Conservation (phyloP, 495 filamentous ascomycete species). For the Hyaloscypha bicolor region DNA sequence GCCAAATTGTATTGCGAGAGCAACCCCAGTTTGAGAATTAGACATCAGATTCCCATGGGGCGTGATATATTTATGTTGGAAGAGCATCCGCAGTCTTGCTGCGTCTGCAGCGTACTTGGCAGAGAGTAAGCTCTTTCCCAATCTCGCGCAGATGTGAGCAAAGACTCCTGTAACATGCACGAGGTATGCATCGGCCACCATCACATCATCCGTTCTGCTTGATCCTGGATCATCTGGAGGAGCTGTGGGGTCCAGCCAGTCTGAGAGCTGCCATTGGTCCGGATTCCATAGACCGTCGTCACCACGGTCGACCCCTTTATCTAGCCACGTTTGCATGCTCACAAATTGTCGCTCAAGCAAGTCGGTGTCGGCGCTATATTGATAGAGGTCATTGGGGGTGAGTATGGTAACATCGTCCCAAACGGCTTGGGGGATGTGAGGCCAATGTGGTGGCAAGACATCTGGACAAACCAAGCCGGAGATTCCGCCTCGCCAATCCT, state of each 20-base stretch:
- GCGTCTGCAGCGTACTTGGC: constrained; percentile 34
- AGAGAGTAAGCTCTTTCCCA: constrained; percentile 35
- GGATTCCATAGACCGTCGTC: constrained; percentile 40
- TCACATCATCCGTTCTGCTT: constrained; percentile 40
- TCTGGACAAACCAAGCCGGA: constrained; percentile 13
- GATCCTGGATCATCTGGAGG: constrained; percentile 44
- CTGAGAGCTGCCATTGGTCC: constrained; percentile 43
- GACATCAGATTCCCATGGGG: constrained; percentile 40
- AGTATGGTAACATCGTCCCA: constrained; percentile 52
- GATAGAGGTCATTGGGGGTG: constrained; percentile 46
- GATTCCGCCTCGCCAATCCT: constrained; percentile 8
- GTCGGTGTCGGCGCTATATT: constrained; percentile 41
- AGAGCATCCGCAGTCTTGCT: constrained; percentile 35
- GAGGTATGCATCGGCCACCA: constrained; percentile 55
- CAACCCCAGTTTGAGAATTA: constrained; percentile 52
- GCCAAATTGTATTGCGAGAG: constrained; percentile 47
- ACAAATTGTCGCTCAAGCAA: constrained; percentile 45
- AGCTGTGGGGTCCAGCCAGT: constrained; percentile 57
- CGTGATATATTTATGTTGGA: constrained; percentile 46
- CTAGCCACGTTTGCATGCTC: constrained; percentile 50
- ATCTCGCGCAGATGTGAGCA: constrained; percentile 31
- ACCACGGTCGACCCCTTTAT: constrained; percentile 46
- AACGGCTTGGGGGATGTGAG: constrained; percentile 39
- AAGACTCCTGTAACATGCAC: constrained; percentile 45
- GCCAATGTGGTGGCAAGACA: not conserved